These are phyloP conservation scores for Pseudocercospora musae DNA, from an alignment of 2,329 filamentous ascomycete genomes.

Conservation along the genomic window DNA sequence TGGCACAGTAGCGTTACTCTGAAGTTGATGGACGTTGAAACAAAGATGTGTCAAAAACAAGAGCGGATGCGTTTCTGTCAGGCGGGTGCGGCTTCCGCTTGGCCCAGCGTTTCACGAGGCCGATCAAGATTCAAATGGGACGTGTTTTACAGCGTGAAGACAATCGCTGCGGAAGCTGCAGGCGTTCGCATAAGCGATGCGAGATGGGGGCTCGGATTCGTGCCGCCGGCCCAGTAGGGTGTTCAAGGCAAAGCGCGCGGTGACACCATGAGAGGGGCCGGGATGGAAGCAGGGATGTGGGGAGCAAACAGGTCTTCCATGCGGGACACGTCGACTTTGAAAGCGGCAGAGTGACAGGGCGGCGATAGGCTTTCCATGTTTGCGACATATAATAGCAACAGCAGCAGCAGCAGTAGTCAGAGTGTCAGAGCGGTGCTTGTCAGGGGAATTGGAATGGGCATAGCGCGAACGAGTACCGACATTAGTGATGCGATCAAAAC, in stretches of 20 bases:
- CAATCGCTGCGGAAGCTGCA: constrained; percentile 12
- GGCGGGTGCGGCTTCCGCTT: neutral
- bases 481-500: constrained; percentile 1
- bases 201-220: constrained; percentile 2
- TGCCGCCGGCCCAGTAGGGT: neutral
- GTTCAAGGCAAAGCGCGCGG: constrained; percentile 9
- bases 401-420: neutral
- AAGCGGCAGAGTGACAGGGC: neutral
- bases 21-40: neutral
- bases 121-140: constrained; percentile 5
- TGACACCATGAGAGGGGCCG: constrained; percentile 7
- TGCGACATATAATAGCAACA: neutral
- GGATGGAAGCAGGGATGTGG: neutral
- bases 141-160: constrained; percentile 3
- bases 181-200: constrained; percentile 7
- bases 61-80: constrained; percentile 1
- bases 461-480: constrained; percentile 1
- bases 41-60: constrained; percentile 4
- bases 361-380: constrained; percentile 4
- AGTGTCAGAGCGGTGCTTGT: neutral
- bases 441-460: neutral
- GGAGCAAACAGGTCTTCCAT: constrained; percentile 11
- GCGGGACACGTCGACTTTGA: neutral
- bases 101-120: neutral
- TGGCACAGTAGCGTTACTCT: neutral